Evolutionary conservation across 805 yeast species (phyloP).

Genomic region (Cephaloascus albidus): DNA sequence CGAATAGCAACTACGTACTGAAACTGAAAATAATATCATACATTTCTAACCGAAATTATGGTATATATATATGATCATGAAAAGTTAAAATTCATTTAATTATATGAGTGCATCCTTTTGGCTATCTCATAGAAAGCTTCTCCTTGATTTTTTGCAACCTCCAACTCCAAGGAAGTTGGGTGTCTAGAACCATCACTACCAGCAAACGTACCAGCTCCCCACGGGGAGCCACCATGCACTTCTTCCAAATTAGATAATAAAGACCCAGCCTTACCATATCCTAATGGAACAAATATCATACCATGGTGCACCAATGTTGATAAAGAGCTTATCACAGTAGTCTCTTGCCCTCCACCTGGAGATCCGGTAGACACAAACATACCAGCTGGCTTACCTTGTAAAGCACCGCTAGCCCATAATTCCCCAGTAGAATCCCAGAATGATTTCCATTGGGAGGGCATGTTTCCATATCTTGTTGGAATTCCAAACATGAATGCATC

Average conservation of each 20-base stretch:
- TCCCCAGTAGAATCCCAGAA: slow-evolving; percentile 77
- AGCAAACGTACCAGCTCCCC: slow-evolving; percentile 83
- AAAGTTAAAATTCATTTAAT: no score
- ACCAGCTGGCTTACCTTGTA: slow-evolving; percentile 68
- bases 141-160: slow-evolving; percentile 64
- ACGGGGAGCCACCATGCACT: slow-evolving; percentile 75
- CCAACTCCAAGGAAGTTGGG: slow-evolving; percentile 54
- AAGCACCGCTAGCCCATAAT: slow-evolving; percentile 63
- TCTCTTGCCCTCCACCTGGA: slow-evolving; percentile 75
- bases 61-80: no score
- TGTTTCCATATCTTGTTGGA: slow-evolving; percentile 72
- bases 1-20: no score
- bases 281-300: slow-evolving; percentile 67
- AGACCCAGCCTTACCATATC: slow-evolving; percentile 51
- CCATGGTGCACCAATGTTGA: slow-evolving; percentile 69
- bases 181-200: slow-evolving; percentile 69
- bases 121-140: slow-evolving; percentile 43
- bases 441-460: slow-evolving; percentile 67
- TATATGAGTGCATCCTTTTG: no score
- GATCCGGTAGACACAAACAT: slow-evolving; percentile 63
- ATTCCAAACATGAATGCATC: slow-evolving; percentile 73
- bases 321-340: slow-evolving; percentile 48
- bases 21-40: no score
- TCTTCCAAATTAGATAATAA: slow-evolving; percentile 49
- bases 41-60: no score